These are phyloP conservation scores for Amphicarpaea edgeworthii DNA, from an alignment of 306 rosid species.

Conservation along the genomic window DNA sequence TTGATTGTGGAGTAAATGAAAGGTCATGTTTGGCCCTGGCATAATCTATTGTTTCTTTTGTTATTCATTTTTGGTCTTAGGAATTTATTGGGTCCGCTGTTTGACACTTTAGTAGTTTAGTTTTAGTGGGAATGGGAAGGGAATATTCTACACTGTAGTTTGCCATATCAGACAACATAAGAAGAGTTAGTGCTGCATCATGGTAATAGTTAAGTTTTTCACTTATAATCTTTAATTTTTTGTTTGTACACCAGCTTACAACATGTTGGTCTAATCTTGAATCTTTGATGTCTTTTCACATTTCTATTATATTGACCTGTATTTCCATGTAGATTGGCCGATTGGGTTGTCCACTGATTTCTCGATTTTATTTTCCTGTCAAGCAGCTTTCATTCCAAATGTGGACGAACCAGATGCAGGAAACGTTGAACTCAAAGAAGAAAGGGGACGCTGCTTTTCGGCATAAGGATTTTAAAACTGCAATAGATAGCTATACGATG, in stretches of 20 bases:
- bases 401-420: slow-evolving; percentile 99
- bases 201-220: background rate
- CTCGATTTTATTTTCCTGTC: slow-evolving; percentile 11
- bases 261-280: background rate
- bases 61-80: background rate
- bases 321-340: slow-evolving; percentile 10
- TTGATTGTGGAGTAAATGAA: slow-evolving; percentile 19
- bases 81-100: background rate
- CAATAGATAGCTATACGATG: slow-evolving; percentile 80
- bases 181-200: background rate
- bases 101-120: background rate
- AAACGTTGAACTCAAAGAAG: slow-evolving; percentile 87
- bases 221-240: background rate
- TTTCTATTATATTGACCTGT: slow-evolving; percentile 22
- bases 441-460: slow-evolving; percentile 89
- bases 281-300: slow-evolving; percentile 18
- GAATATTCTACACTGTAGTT: slow-evolving; percentile 11
- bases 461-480: slow-evolving; percentile 74
- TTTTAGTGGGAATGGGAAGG: slow-evolving; percentile 19
- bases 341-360: slow-evolving; percentile 20
- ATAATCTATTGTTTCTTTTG: background rate
- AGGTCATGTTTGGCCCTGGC: background rate
- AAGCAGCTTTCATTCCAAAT: slow-evolving; percentile 95
- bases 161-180: background rate
- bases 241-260: background rate